Evolutionary conservation across 768 basidiomycete genomes (phyloP), one percentile per base, ranked within the genome.

Genomic region (Suillus discolor): DNA sequence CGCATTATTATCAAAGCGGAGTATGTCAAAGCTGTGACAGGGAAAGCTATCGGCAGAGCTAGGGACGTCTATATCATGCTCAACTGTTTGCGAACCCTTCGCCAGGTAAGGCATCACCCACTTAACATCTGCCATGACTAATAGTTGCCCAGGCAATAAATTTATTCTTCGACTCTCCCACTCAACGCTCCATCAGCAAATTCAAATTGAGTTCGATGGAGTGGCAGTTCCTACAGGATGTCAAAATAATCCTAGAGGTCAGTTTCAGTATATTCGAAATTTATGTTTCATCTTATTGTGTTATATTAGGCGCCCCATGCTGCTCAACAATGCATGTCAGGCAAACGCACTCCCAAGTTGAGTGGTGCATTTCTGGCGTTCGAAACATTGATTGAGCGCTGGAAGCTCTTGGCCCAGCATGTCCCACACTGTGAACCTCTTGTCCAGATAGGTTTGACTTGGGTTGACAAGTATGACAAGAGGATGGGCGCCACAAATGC

Each of bases 51-150:
- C n/a, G 6, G 9, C 12, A 47, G 47, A 23, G n/a, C n/a, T 47
- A 47, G 47, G 47, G 47, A 47, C 11, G 79, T 75, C 0, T 79
- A 68, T 38, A 71, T 79, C 62, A 80, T 82, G 79, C 65, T 82
- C 0, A 51, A 68, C 61, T 13, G 11, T 25, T 42, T 67, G 7
- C 4, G 57, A 16, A 25, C 61, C 3, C 62, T 66, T 42, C 20
- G 6, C 7, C 65, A 53, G 38, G 65, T 67, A 66, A 59, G 65
- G 36, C 23, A 31, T 47, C 5, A n/a, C 23, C 0, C 6, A 23
- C 2, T 1, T 7, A 51, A 51, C 12, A 7, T 51, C 3, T 51
- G 13, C 2, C 25, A 28, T 51, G 15, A 51, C 49, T 28, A 51
- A 51, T 25, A 28, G 6, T 51, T 3, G 5, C 20, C 25, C n/a